These are phyloP conservation scores for Talaromyces albobiverticillius DNA, from an alignment of 2,329 filamentous ascomycete genomes.

Conservation along the genomic window DNA sequence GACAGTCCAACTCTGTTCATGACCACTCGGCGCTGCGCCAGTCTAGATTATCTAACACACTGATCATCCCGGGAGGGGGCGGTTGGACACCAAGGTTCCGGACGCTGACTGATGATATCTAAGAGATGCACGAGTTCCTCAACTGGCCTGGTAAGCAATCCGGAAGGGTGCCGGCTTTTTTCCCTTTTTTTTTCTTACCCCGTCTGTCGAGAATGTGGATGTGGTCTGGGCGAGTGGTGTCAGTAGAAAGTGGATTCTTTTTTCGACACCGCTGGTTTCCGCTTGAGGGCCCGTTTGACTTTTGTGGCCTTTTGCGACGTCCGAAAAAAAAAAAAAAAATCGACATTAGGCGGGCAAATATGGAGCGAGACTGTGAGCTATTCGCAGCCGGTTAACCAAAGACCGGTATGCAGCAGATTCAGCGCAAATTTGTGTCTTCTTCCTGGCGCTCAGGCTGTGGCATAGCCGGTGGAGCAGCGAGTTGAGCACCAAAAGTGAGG, in stretches of 20 bases:
- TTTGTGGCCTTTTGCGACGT: slow-evolving; percentile 22
- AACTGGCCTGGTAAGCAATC: neutral
- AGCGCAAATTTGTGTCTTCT: neutral
- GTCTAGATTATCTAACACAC: slow-evolving; percentile 7
- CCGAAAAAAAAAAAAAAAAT: neutral
- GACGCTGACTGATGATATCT: neutral
- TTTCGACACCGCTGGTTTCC: slow-evolving; percentile 33
- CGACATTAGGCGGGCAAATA: neutral
- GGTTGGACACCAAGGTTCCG: slow-evolving; percentile 5
- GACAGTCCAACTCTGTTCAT: slow-evolving; percentile 8
- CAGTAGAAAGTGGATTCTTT: slow-evolving; percentile 15
- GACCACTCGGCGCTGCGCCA: slow-evolving; percentile 11
- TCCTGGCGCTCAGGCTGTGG: neutral
- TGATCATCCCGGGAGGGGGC: slow-evolving; percentile 6
- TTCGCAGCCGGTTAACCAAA: neutral
- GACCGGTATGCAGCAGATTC: neutral
- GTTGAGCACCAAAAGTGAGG: slow-evolving; percentile 1
- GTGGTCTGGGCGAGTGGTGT: slow-evolving; percentile 16
- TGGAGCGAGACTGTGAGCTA: neutral
- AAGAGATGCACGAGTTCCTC: neutral
- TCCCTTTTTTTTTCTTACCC: no score
- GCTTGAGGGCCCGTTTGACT: slow-evolving; percentile 21
- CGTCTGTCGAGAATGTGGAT: neutral
- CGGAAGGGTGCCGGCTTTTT: neutral
- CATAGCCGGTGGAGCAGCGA: no score